Evolutionary conservation across 257 asterid genomes (phyloP).

Genomic region (Ophiorrhiza pumila): DNA sequence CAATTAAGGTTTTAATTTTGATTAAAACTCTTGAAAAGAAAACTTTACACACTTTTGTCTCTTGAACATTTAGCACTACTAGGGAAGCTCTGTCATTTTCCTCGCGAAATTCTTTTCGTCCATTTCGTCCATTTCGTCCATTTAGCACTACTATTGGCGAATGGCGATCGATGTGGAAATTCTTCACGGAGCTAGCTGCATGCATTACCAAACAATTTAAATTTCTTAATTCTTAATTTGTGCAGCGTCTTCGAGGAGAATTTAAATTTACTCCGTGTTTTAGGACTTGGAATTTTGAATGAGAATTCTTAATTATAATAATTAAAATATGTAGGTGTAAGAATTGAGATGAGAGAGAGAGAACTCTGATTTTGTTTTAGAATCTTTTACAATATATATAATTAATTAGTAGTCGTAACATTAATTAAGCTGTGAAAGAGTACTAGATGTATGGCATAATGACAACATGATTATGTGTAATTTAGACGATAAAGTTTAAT

Average conservation of each 20-base stretch:
- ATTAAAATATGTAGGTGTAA: not conserved
- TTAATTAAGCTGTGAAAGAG: not conserved
- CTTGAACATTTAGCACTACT: slow-evolving; percentile 20
- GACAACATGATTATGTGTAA: slow-evolving; percentile 25
- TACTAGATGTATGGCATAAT: slow-evolving; percentile 23
- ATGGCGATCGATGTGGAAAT: slow-evolving; percentile 14
- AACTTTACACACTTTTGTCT: slow-evolving; percentile 43
- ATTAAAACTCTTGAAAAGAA: slow-evolving; percentile 45
- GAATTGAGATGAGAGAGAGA: not conserved
- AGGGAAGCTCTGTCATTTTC: slow-evolving; percentile 16
- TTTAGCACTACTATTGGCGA: no score
- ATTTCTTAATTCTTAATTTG: not conserved
- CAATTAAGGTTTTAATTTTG: not conserved
- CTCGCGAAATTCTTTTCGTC: slow-evolving; percentile 25
- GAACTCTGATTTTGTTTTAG: not conserved
- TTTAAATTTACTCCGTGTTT: slow-evolving; percentile 16
- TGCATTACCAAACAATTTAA: not conserved
- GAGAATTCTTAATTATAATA: not conserved
- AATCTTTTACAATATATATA: not conserved
- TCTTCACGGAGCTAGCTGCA: slow-evolving; percentile 19
- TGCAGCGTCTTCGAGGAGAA: not conserved
- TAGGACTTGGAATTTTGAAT: slow-evolving; percentile 6
- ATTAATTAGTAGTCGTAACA: not conserved
- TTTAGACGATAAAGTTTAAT: not conserved
- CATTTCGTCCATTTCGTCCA: slow-evolving; percentile 23